Conservation (phyloP, 2,329 filamentous ascomycete species). For the Phoma herbarum region DNA sequence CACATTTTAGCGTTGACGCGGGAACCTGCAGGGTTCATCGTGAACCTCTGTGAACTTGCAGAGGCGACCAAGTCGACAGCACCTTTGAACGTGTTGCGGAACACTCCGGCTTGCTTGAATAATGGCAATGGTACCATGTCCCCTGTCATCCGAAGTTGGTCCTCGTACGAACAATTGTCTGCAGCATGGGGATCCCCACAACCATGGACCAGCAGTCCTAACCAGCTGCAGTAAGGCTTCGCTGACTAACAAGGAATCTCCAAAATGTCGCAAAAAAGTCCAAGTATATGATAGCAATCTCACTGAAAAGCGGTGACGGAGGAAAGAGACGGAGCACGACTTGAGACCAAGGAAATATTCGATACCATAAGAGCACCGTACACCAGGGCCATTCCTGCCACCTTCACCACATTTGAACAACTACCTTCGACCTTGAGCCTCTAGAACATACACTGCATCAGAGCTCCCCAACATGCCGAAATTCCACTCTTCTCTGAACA, state of each 20-base stretch:
- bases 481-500: constrained; percentile 65
- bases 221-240: constrained; percentile 18
- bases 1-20: constrained; percentile 14
- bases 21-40: constrained; percentile 2
- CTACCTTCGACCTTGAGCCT: background rate
- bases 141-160: too few species aligned
- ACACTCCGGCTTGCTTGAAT: background rate
- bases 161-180: background rate
- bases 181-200: background rate
- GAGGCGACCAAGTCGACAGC: too few species aligned
- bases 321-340: background rate
- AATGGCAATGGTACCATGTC: too few species aligned
- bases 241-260: constrained; percentile 19
- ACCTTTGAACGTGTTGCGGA: background rate
- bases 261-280: constrained; percentile 15
- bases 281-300: constrained; percentile 3
- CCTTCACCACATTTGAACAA: constrained; percentile 1
- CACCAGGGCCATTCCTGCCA: background rate
- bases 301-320: background rate
- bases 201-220: constrained; percentile 1
- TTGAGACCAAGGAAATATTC: too few species aligned
- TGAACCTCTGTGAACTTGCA: too few species aligned
- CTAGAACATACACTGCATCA: background rate
- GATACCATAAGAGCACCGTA: background rate
- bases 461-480: constrained; percentile 61